Base-by-base conservation (phyloP, 306 rosid species). In the Hylodesmum podocarpum region DNA sequence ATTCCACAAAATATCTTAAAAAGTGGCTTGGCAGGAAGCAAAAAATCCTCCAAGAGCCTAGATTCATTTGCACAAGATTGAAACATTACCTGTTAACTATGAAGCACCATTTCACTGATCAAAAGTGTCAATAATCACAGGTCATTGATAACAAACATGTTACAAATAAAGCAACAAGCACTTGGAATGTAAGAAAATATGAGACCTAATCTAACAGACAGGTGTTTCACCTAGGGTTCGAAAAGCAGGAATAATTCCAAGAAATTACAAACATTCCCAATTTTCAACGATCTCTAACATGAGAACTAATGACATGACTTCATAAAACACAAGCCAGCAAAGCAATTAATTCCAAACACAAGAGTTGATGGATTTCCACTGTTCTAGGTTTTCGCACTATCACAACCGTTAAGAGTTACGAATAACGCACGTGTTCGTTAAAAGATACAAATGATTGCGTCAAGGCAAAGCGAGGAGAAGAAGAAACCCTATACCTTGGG, bases 401-500 rank as follows among this genome's bases (percentile, higher is more conserved):
- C 58, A 66, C 7, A 25, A 64, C 0, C 10, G 27, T 7, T 6
- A 18, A 2, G 18, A 0, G 41, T 7, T 4, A 57, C 11, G 50
- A 55, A 76, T 15, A n/a, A 51, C 3, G 12, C 61, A 67, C 4
- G 41, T 33, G 24, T 34, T 33, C 18, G 33, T 22, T 70, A n/a
- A n/a, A n/a, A n/a, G n/a, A n/a, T n/a, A 18, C 16, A 36, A 1
- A 65, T 3, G 19, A 39, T 16, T 37, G 46, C 1, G 15, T n/a
- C 1, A 4, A 14, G 15, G 61, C 6, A 49, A 49, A 47, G 44
- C 18, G 39, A 3, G 11, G 13, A 27, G 53, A n/a, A n/a, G n/a
- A n/a, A 11, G 51, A 16, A 62, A 5, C 5, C n/a, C 2, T 5
- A 15, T 9, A 92, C 99, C 96, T 88, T 87, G 34, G 98, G 94